Conservation (phyloP, 2,329 filamentous ascomycete species). For the Aspergillus vadensis region DNA sequence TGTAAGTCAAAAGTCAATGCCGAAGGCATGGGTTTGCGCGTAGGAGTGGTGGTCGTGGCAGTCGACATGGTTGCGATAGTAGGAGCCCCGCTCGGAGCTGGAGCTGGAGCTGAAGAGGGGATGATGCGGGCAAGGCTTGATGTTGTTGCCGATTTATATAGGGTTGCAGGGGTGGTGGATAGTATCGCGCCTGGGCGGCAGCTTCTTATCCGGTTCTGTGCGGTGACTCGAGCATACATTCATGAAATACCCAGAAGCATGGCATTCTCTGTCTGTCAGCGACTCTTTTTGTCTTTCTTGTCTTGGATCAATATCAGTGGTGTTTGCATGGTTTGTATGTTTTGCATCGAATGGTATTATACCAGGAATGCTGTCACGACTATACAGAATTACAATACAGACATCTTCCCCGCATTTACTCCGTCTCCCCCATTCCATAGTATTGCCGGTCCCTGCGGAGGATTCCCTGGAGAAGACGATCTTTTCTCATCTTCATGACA, state of each 20-base stretch:
- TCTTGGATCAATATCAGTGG: conserved; percentile 7
- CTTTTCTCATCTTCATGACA: background rate
- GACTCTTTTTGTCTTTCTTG: background rate
- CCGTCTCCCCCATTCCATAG: background rate
- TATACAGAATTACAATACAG: background rate
- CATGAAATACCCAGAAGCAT: background rate
- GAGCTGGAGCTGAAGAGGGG: background rate
- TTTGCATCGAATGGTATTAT: conserved; percentile 11
- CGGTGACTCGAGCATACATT: background rate
- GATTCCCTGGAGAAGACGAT: background rate
- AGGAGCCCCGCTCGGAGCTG: conserved; percentile 15
- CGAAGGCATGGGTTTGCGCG: conserved; percentile 47
- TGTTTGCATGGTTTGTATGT: conserved; percentile 20
- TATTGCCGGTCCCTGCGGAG: background rate
- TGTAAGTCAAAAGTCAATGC: conserved; percentile 78
- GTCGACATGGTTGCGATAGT: conserved; percentile 35
- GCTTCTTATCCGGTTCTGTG: background rate
- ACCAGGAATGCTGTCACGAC: background rate
- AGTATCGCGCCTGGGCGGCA: background rate
- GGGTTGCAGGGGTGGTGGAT: background rate
- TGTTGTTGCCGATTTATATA: background rate
- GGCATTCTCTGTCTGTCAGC: background rate
- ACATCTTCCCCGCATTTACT: background rate
- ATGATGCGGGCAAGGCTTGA: background rate
- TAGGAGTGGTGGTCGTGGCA: conserved; percentile 16